Evolutionary conservation across 1,284 basidiomycete species (phyloP).

Genomic region (Stereum hirsutum): DNA sequence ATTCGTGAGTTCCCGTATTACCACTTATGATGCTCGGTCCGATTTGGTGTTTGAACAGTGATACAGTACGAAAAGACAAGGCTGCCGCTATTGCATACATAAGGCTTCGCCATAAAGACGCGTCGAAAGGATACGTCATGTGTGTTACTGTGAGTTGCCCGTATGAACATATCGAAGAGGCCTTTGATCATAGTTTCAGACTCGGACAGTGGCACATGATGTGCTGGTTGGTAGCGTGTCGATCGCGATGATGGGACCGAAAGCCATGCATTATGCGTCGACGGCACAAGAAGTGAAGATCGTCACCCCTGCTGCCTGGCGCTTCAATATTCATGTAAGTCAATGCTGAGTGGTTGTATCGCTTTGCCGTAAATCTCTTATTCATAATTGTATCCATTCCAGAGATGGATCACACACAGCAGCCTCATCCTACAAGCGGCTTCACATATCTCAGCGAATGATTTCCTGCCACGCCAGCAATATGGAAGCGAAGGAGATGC

Average conservation of each 20-base stretch:
- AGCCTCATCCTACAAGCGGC: no score
- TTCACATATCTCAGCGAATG: no score
- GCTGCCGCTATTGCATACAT: neutral
- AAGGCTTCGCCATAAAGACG: neutral
- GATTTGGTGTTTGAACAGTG: neutral
- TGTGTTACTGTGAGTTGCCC: neutral
- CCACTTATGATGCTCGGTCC: neutral
- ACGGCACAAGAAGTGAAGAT: neutral
- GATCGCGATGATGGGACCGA: neutral
- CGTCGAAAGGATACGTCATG: neutral
- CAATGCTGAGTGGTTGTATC: neutral
- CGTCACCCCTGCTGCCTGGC: neutral
- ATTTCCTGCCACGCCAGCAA: no score
- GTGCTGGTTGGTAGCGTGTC: neutral
- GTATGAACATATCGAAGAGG: neutral
- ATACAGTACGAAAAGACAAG: neutral
- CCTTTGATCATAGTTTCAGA: neutral
- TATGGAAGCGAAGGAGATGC: no score
- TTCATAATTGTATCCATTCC: no score
- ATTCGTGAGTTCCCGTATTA: no score
- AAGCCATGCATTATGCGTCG: neutral
- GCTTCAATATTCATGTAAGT: neutral
- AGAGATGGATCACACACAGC: no score
- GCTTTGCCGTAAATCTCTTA: no score
- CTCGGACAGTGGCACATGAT: neutral